Evolutionary conservation across 495 filamentous ascomycete species (phyloP).

Genomic region (Jackrogersella multiformis): DNA sequence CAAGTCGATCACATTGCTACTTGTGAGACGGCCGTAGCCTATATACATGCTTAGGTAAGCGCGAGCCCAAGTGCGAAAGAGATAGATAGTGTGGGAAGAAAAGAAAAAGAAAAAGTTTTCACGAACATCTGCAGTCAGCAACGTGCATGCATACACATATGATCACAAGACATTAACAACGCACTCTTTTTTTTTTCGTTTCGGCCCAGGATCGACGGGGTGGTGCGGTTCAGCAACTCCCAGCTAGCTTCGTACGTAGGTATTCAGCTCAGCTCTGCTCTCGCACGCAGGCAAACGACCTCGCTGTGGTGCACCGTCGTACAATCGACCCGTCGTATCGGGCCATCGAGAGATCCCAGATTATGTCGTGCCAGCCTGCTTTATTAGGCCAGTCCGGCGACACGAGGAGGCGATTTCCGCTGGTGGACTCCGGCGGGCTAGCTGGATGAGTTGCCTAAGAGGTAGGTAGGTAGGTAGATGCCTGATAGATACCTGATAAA

Average conservation of each 20-base stretch:
- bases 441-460: not conserved
- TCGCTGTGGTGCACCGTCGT: constrained; percentile 22
- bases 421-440: constrained; percentile 16
- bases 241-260: not conserved
- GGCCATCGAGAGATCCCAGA: constrained; percentile 7
- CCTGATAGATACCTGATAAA: not conserved
- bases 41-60: constrained; percentile 11
- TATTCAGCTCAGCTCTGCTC: constrained; percentile 13
- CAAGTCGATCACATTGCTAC: not conserved
- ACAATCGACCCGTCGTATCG: constrained; percentile 22
- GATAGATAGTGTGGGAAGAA: constrained; percentile 1
- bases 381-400: constrained; percentile 16
- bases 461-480: not conserved
- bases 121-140: constrained; percentile 36
- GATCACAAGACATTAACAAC: constrained; percentile 40
- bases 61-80: not conserved
- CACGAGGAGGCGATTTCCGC: constrained; percentile 33
- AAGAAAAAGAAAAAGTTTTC: not conserved
- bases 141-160: constrained; percentile 40
- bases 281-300: not conserved
- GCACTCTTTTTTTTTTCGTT: constrained; percentile 8
- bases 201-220: constrained; percentile 15
- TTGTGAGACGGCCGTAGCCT: constrained; percentile 1
- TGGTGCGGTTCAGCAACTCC: not conserved
- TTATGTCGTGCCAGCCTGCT: constrained; percentile 11